These are phyloP conservation scores for Fomes fomentarius DNA, from an alignment of 1,284 basidiomycete species.

Conservation along the genomic window DNA sequence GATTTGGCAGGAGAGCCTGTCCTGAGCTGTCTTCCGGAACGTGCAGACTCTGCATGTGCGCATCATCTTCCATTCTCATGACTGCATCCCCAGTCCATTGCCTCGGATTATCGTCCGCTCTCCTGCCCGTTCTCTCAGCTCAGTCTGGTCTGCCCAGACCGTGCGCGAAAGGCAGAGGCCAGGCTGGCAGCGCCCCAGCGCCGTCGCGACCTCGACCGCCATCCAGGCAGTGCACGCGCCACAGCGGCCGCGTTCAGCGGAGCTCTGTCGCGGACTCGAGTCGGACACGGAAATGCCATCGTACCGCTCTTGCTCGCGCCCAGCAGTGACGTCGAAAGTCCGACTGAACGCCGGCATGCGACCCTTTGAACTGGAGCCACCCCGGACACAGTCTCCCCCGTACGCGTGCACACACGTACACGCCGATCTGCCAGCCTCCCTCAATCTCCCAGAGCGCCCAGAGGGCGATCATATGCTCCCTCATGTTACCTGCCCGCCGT, in stretches of 20 bases:
- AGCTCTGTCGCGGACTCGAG: slow-evolving; percentile 1
- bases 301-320: slow-evolving; percentile 5
- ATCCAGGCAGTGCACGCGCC: slow-evolving; percentile 14
- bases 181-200: too few relatives aligned
- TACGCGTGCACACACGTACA: background rate
- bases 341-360: slow-evolving; percentile 21
- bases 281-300: slow-evolving; percentile 10
- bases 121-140: slow-evolving; percentile 5
- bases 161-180: too few relatives aligned
- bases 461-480: too few relatives aligned
- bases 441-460: background rate
- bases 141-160: too few relatives aligned
- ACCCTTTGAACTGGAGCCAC: slow-evolving; percentile 11
- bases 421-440: slow-evolving; percentile 1
- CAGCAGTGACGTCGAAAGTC: slow-evolving; percentile 15
- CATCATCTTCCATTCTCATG: slow-evolving; percentile 31
- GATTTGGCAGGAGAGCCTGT: slow-evolving; percentile 18
- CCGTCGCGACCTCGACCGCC: background rate
- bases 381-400: too few relatives aligned
- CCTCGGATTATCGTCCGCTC: slow-evolving; percentile 19
- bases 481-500: too few relatives aligned
- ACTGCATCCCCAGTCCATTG: too few relatives aligned
- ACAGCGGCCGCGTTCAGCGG: slow-evolving; percentile 12
- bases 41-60: slow-evolving; percentile 26
- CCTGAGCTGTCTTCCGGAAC: slow-evolving; percentile 22